phyloP scores from a whole-genome alignment of 2,329 filamentous ascomycete genomes.

The Coleophoma crateriformis region DNA sequence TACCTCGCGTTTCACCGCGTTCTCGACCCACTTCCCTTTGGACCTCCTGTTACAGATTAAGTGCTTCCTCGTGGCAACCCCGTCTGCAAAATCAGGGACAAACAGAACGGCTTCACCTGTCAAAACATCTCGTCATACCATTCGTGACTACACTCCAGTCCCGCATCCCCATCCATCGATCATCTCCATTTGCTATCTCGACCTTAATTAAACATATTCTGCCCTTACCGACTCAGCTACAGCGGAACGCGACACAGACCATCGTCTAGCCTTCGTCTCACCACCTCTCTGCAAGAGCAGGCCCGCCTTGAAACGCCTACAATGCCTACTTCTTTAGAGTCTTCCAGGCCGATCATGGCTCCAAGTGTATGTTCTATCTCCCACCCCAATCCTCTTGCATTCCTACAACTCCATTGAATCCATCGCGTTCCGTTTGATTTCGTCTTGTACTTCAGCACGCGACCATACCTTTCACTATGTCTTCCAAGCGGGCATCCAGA shows the following conservation, averaged over 20 bases:
- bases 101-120: no score
- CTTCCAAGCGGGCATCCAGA: conserved; percentile 5
- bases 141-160: conserved; percentile 1
- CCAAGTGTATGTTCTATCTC: conserved; percentile 37
- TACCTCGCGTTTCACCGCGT: no score
- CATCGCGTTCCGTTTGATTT: neutral
- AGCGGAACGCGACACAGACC: no score
- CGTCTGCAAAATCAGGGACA: neutral
- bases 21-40: conserved; percentile 9
- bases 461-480: conserved; percentile 5
- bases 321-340: conserved; percentile 41
- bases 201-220: no score
- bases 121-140: neutral
- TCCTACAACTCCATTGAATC: neutral
- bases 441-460: conserved; percentile 1
- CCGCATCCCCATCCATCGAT: neutral
- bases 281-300: neutral
- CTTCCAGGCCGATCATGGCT: conserved; percentile 49
- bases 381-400: conserved; percentile 2
- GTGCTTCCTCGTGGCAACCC: conserved; percentile 9
- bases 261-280: neutral
- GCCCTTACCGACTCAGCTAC: no score
- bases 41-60: conserved; percentile 15
- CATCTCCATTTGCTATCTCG: no score
- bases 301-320: conserved; percentile 12